A percentile compares a stretch with the other conserved stretches of the same genome.
phyloP scores from a whole-genome alignment of 2,329 filamentous ascomycete species.

The Aspergillus sp. region DNA sequence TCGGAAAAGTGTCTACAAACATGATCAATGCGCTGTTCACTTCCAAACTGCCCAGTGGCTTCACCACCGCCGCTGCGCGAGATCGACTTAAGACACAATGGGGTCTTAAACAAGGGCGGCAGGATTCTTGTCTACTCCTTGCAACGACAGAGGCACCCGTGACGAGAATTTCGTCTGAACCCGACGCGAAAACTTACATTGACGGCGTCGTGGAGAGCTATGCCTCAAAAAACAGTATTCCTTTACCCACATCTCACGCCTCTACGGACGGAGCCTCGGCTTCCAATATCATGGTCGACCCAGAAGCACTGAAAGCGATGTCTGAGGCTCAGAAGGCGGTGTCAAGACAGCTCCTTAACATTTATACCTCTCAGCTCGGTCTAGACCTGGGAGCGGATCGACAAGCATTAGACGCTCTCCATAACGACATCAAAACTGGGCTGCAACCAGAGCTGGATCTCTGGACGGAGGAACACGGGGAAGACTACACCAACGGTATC shows the following conservation, averaged over 20 bases:
- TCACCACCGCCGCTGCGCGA: background rate
- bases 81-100: background rate
- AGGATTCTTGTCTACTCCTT: background rate
- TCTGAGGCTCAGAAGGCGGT: too few species aligned
- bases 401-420: background rate
- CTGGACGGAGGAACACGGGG: conserved; percentile 1
- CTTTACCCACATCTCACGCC: too few species aligned
- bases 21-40: background rate
- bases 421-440: too few species aligned
- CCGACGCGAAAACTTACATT: background rate
- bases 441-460: too few species aligned
- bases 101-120: background rate
- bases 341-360: too few species aligned
- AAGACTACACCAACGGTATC: background rate
- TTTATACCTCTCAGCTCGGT: background rate
- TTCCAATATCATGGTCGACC: too few species aligned
- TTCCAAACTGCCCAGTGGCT: conserved; percentile 4
- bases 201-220: conserved; percentile 2
- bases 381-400: background rate
- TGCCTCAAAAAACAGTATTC: background rate
- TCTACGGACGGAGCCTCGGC: too few species aligned
- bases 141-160: background rate
- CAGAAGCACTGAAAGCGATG: too few species aligned
- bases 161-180: background rate
- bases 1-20: background rate